Evolutionary conservation across 2,329 filamentous ascomycete species (phyloP).

Genomic region (Zalaria sp.): DNA sequence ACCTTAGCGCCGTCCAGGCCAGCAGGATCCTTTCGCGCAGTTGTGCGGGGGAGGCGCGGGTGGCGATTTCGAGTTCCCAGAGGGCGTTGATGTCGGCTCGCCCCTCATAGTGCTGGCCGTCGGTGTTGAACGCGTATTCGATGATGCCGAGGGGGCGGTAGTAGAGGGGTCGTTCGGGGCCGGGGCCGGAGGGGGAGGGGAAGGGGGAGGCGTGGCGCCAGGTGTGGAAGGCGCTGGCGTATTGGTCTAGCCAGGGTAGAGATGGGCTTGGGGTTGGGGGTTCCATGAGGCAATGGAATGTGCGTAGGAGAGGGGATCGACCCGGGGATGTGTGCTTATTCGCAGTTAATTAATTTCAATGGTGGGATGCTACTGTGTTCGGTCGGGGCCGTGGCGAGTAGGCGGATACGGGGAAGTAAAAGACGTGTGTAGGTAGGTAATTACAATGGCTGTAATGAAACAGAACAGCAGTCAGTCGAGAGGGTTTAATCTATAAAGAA

Average conservation of each 20-base stretch:
- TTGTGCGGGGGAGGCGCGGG: slow-evolving; percentile 14
- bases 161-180: slow-evolving; percentile 13
- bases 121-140: slow-evolving; percentile 29
- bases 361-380: no score
- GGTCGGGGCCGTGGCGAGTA: no score
- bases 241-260: slow-evolving; percentile 26
- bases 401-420: no score
- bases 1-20: slow-evolving; percentile 5
- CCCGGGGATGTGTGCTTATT: no score
- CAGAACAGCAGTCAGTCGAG: no score
- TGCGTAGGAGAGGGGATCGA: no score
- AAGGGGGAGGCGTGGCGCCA: slow-evolving; percentile 15
- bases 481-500: no score
- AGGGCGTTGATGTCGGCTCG: slow-evolving; percentile 29
- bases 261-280: not conserved
- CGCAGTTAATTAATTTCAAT: no score
- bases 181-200: not conserved
- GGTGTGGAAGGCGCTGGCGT: slow-evolving; percentile 22
- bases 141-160: slow-evolving; percentile 27
- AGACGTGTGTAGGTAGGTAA: no score
- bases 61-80: slow-evolving; percentile 22
- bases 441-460: no score
- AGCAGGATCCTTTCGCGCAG: slow-evolving; percentile 10
- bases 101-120: slow-evolving; percentile 29
- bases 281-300: no score